Evolutionary conservation across 805 yeast species (phyloP), one percentile per base, ranked within the genome.

Genomic region (Starmera dryadoides): DNA sequence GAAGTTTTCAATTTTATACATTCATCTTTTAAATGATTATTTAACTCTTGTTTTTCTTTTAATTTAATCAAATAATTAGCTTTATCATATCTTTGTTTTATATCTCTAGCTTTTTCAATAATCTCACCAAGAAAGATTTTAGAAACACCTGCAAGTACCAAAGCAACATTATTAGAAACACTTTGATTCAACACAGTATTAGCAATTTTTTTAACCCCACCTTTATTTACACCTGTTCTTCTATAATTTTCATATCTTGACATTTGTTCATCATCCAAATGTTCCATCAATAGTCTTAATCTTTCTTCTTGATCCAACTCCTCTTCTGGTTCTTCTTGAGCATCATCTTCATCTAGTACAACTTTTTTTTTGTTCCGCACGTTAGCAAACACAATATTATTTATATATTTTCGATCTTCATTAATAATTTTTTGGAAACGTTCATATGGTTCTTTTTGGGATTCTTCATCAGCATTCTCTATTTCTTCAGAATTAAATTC

Each of bases 101-200:
- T 77, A 38, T 77, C 82, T 44, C 81, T 70, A 0, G 96, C 95
- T 50, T 77, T 69, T 45, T 89, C 94, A 11, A 89, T 82, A 15
- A 89, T 73, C 50, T 89, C 97, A 11, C 96, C 95, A n/a, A 88
- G 73, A 56, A 86, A 81, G 49, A 86, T 84, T 56, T 89, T 89
- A 2, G 95, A 84, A 40, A 87, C 73, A 58, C 96, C 96, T 6
- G 91, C 85, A 35, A 89, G 60, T 8, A 87, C 80, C 38, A 86
- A 79, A 0, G 95, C 84, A 18, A 87, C 81, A 44, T 83, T 84
- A 42, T 75, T 85, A 2, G 91, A 80, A 10, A 88, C 78, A 34
- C 81, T 77, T 56, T 88, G 95, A 33, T 87, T 88, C 36, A 86
- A 65, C 0, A 84, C 82, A 21, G 83, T 75, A 49, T 82, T 80